These are phyloP conservation scores for Lignosus rhinocerotis DNA, from an alignment of 1,284 basidiomycete genomes.

Conservation along the genomic window DNA sequence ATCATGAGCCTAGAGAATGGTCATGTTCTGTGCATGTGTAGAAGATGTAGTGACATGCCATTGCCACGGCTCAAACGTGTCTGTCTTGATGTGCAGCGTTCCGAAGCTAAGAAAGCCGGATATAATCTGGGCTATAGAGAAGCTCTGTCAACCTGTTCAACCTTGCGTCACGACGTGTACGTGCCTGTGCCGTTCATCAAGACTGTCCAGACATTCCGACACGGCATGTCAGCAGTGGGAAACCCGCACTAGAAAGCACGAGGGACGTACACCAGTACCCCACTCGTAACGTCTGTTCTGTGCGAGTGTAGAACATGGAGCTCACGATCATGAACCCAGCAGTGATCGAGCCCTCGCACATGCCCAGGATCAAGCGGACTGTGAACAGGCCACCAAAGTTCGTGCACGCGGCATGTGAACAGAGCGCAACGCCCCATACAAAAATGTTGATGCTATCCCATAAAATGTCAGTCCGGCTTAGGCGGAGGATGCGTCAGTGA, in stretches of 20 bases:
- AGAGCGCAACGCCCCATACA: slow-evolving; percentile 65
- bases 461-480: not conserved
- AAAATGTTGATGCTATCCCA: slow-evolving; percentile 61
- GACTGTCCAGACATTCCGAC: slow-evolving; percentile 8
- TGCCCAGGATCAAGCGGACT: slow-evolving; percentile 66
- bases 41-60: slow-evolving; percentile 34
- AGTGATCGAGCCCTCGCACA: slow-evolving; percentile 79
- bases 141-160: not conserved
- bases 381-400: slow-evolving; percentile 70
- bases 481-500: not conserved
- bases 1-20: slow-evolving; percentile 55
- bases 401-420: slow-evolving; percentile 69
- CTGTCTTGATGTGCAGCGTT: slow-evolving; percentile 57
- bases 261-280: slow-evolving; percentile 73
- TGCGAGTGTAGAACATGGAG: slow-evolving; percentile 79
- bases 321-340: slow-evolving; percentile 77
- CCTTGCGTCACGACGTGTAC: not conserved
- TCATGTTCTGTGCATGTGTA: not conserved
- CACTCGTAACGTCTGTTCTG: slow-evolving; percentile 70
- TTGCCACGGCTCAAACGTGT: slow-evolving; percentile 64
- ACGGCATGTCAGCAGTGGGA: not conserved
- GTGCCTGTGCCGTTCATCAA: slow-evolving; percentile 32
- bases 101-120: slow-evolving; percentile 74
- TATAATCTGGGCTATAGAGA: slow-evolving; percentile 47
- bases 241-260: too few relatives aligned